A percentile compares a stretch with the other conserved stretches of the same genome.
Conservation (phyloP, 2,329 filamentous ascomycete genomes). For the Clarireedia hainanense region DNA sequence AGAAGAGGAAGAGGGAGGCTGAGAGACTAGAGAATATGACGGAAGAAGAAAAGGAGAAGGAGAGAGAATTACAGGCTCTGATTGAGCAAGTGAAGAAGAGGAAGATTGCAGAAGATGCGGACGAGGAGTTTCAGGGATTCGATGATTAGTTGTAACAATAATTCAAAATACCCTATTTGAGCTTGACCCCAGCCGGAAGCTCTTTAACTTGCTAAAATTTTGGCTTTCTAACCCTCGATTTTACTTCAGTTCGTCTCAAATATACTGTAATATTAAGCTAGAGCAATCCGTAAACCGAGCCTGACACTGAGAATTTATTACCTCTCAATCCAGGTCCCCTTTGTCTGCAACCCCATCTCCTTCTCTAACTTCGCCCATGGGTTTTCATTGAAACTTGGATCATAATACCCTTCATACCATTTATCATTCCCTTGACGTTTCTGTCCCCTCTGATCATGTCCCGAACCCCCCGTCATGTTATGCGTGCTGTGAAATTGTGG, state of each 20-base stretch:
- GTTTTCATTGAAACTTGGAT: slow-evolving; percentile 61
- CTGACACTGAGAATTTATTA: neutral
- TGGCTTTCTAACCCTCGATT: neutral
- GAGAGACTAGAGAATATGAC: slow-evolving; percentile 58
- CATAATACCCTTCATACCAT: slow-evolving; percentile 63
- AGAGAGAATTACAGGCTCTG: slow-evolving; percentile 55
- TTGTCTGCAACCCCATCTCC: slow-evolving; percentile 35
- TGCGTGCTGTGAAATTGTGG: neutral
- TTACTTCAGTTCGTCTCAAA: neutral
- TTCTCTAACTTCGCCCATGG: slow-evolving; percentile 58
- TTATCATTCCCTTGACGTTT: slow-evolving; percentile 33
- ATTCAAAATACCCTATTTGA: too few relatives aligned
- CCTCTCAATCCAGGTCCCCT: slow-evolving; percentile 38
- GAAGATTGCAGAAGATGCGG: slow-evolving; percentile 31
- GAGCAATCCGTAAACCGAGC: neutral
- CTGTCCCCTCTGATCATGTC: slow-evolving; percentile 14
- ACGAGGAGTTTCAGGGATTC: slow-evolving; percentile 30
- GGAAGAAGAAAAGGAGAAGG: slow-evolving; percentile 58
- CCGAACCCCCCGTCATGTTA: slow-evolving; percentile 11
- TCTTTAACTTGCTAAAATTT: too few relatives aligned
- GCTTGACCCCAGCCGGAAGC: too few relatives aligned
- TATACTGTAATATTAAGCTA: neutral
- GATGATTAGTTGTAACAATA: slow-evolving; percentile 17
- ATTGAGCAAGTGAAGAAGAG: slow-evolving; percentile 54
- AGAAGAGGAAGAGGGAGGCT: slow-evolving; percentile 54